phyloP scores from a whole-genome alignment of 805 yeast genomes.

The Wickerhamiella azyma region DNA sequence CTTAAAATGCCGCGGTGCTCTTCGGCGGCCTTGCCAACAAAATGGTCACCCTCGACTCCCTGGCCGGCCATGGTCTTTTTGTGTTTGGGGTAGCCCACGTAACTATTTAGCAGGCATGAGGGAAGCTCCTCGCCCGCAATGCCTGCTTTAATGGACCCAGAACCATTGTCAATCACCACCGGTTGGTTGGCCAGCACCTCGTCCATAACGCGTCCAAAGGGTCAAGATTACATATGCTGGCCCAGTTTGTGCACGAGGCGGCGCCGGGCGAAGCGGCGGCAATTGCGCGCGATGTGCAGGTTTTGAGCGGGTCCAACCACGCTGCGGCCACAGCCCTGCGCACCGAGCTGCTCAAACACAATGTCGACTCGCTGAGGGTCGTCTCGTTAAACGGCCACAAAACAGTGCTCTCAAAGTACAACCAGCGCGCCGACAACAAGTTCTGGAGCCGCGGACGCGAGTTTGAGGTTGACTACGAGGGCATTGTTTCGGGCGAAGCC shows the following conservation, averaged over 20 bases:
- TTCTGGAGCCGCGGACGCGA: conserved; percentile 21
- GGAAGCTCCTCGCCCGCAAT: conserved; percentile 89
- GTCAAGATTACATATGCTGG: conserved; percentile 9
- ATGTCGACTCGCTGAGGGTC: conserved; percentile 23
- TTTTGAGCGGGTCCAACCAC: conserved; percentile 11
- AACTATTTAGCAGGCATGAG: conserved; percentile 43
- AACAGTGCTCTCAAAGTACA: conserved; percentile 16
- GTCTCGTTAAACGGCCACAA: conserved; percentile 14
- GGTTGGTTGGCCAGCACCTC: conserved; percentile 48
- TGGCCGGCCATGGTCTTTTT: conserved; percentile 63
- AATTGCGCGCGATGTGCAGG: conserved; percentile 30
- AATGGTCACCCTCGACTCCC: conserved; percentile 48
- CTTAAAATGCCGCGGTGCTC: conserved; percentile 62
- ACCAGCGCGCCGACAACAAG: conserved; percentile 12
- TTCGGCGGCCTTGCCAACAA: conserved; percentile 66
- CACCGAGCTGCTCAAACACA: conserved; percentile 30
- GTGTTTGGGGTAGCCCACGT: conserved; percentile 75
- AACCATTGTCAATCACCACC: conserved; percentile 64
- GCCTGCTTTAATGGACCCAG: conserved; percentile 76
- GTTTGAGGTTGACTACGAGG: conserved; percentile 22
- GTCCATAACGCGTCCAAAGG: conserved; percentile 17
- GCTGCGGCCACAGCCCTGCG: conserved; percentile 12
- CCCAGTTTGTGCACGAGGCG: conserved; percentile 32
- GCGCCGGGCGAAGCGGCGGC: conserved; percentile 42
- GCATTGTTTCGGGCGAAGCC: conserved; percentile 14